Evolutionary conservation across 176 grass and related monocot species (phyloP), one percentile per base, ranked within the genome.

Genomic region (Tillandsia leiboldiana): DNA sequence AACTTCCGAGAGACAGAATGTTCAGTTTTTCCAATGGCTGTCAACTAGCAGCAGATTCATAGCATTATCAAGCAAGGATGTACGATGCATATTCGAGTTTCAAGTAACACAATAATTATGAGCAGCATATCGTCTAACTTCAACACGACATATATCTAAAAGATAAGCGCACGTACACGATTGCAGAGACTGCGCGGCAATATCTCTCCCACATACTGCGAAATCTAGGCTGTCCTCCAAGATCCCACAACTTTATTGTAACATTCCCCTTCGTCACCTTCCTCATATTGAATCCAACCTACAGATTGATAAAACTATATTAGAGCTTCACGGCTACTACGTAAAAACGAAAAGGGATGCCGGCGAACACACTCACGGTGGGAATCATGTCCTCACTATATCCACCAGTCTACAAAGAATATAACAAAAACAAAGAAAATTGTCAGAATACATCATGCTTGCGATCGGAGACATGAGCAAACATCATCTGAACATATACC

Each of bases 181-280:
- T 99, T 50, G 90, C 94, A 78, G 94, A 99, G 73, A 99, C 94
- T 48, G 90, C 69, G 83, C 94, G 94, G 72, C 94, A 99, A 75
- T 99, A 99, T 99, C 94, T 99, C 87, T 99, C 94, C 94, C 95
- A 99, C 94, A 99, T 99, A 69, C 94, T 99, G 7, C 90, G 74
- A 53, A 99, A 99, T 77, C 95, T 87, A 79, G 90, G 90, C 69
- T 99, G 95, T 14, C 95, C 95, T 77, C 95, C 95, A 72, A 99
- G 89, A 82, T 99, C 95, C 95, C 95, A 99, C 48, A 99, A 73
- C 77, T 99, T 99, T 83, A 99, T 99, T 22, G 95, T 99, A 63
- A 99, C 90, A 80, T 93, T 99, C 80, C 95, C 95, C 86, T 99
- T 99, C 4, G 82, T 87, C 23, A 99, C 84, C 81, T 99, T 94